Conservation (phyloP, 331 rosid species). For the Cydonia oblonga region DNA sequence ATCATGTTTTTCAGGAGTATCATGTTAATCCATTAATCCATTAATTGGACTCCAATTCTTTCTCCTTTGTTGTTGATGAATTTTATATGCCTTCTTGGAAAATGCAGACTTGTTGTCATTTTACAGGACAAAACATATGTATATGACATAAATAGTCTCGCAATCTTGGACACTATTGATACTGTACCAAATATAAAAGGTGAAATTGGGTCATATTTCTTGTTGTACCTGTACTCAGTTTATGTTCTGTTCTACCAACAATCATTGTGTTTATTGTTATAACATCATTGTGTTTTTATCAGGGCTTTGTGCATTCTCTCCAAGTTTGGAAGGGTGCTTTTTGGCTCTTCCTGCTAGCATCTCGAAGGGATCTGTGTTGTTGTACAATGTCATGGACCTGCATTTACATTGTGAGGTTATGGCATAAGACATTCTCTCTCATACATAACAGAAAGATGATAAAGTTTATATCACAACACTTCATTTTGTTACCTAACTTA, state of each 20-base stretch:
- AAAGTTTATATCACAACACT: not conserved
- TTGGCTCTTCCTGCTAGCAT: constrained; percentile 91
- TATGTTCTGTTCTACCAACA: constrained; percentile 1
- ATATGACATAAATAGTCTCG: constrained; percentile 65
- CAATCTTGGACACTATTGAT: constrained; percentile 74
- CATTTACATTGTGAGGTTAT: constrained; percentile 89
- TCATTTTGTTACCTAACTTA: not conserved
- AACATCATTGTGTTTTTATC: constrained; percentile 1
- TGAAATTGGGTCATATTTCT: constrained; percentile 25
- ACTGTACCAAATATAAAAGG: constrained; percentile 80
- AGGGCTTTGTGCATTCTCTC: constrained; percentile 90
- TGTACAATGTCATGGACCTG: constrained; percentile 80
- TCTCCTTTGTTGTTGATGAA: constrained; percentile 15
- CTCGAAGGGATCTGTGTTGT: constrained; percentile 64
- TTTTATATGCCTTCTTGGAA: constrained; percentile 5
- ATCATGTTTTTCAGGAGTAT: not conserved
- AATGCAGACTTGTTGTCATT: constrained; percentile 78
- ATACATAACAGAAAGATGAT: constrained; percentile 2
- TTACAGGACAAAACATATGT: constrained; percentile 80
- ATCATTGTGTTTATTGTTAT: not conserved
- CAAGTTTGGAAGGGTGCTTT: constrained; percentile 72
- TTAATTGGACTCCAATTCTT: not conserved
- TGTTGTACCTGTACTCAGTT: not conserved
- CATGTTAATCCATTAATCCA: not conserved
- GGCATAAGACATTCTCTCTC: constrained; percentile 13